Evolutionary conservation across 192 early-diverging fungal genomes (phyloP), one percentile per base, ranked within the genome.

Genomic region (Coemansia sp.): DNA sequence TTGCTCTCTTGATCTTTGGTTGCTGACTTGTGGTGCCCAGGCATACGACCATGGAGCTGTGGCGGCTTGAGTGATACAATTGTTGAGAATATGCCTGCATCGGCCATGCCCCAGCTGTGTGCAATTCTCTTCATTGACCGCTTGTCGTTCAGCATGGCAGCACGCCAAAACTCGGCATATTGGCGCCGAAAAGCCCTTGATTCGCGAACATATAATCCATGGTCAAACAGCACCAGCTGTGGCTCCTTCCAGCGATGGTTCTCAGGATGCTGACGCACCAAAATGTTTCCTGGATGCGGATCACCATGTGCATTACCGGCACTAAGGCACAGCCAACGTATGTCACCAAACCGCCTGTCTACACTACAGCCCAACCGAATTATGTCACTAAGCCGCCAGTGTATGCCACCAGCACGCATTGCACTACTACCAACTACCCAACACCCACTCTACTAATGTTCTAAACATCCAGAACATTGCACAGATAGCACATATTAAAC

Each of bases 161-260:
- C 83, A 63, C 90, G 89, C 94, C 94, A 98, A 58, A 98, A 85
- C 53, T 84, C 69, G 21, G 92, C 89, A 58, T 96, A 95, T 63
- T 95, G 85, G 50, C 84, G 66, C 12, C 84, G 82, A 72, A 98
- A 95, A 29, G 62, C 58, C 17, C 72, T 76, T 17, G 84, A 86
- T 66, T 89, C 89, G 59, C 88, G 83, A 25, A 95, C 86, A 63
- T 95, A 98, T 15, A 98, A 86, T 4, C 95, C 95, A 73, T 98
- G 95, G 55, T 98, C 95, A 51, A 98, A 78, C 7, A 98, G 72
- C 5, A 94, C 89, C 21, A 92, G 70, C 79, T 93, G 90, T 25
- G 83, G 84, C 29, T 70, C 62, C 14, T 50, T 62, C 53, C 65
- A 54, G 4, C 19, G 27, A 14, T 22, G 23, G 25, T 85, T 67